phyloP scores from a whole-genome alignment of 345 rosid genomes.

The Diplotaxis tenuifolia region DNA sequence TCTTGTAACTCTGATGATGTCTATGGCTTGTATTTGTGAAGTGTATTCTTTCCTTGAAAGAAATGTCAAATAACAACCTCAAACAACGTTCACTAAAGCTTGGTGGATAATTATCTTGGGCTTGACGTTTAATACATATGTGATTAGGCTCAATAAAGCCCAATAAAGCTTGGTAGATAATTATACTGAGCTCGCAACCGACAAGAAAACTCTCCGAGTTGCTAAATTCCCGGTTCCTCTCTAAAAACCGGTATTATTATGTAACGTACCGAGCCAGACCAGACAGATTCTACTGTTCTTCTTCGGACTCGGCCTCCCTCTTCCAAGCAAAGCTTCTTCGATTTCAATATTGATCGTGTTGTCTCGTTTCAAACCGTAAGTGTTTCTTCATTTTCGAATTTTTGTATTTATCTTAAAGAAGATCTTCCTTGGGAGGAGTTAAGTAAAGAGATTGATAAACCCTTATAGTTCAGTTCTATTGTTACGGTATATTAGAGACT shows the following conservation, averaged over 20 bases:
- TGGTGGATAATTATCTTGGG: not conserved
- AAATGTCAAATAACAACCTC: not conserved
- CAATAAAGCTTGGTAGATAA: not conserved
- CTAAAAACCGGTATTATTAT: not conserved
- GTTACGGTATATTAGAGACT: not conserved
- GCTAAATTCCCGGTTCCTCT: conserved; percentile 7
- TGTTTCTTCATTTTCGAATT: not conserved
- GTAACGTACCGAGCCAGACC: conserved; percentile 17
- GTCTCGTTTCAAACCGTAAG: conserved; percentile 20
- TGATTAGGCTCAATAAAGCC: not conserved
- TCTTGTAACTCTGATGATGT: not conserved
- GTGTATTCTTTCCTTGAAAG: not conserved
- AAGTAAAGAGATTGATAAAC: conserved; percentile 15
- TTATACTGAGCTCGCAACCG: not conserved
- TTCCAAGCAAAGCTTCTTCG: conserved; percentile 14
- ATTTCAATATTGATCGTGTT: not conserved
- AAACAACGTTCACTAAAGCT: not conserved
- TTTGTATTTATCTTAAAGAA: not conserved
- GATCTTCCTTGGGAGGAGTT: not conserved
- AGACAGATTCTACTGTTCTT: not conserved
- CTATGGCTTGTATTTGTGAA: conserved; percentile 1
- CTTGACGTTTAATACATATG: not conserved
- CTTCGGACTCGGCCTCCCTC: not conserved
- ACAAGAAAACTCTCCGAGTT: not conserved
- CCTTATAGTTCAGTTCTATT: not conserved